Percentiles rank a stretch among this genome's conserved stretches.
Evolutionary conservation across 768 basidiomycete species (phyloP).

Genomic region (Amanita molliuscula): DNA sequence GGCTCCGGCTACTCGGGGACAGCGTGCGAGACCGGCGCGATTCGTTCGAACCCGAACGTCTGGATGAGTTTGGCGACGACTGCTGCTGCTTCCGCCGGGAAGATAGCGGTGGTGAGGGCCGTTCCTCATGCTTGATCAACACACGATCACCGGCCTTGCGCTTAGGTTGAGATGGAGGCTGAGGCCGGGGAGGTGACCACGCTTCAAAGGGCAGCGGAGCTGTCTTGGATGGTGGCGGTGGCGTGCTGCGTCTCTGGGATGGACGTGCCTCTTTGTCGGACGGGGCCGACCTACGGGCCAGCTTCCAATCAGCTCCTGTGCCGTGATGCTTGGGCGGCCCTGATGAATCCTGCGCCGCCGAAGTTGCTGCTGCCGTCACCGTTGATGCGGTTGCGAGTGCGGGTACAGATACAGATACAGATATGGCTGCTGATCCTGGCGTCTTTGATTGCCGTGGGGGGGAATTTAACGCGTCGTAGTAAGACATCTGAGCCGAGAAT

Average conservation of each 20-base stretch:
- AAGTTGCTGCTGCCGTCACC: too few species aligned
- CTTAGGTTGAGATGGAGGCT: not conserved
- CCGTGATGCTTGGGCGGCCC: not conserved
- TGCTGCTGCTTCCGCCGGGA: not conserved
- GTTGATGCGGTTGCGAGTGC: too few species aligned
- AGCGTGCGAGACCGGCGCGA: conserved; percentile 4
- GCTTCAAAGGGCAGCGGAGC: not conserved
- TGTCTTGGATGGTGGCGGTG: not conserved
- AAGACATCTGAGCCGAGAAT: conserved; percentile 1
- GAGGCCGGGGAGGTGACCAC: not conserved
- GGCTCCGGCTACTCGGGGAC: conserved; percentile 1
- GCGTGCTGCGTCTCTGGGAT: not conserved
- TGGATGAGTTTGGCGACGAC: not conserved
- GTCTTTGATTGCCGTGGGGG: not conserved
- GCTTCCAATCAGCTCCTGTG: not conserved
- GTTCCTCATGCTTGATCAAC: not conserved
- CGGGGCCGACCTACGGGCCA: not conserved
- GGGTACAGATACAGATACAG: not conserved
- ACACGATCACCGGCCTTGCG: not conserved
- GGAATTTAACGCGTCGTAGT: not conserved
- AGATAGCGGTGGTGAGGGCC: not conserved
- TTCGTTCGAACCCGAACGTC: not conserved
- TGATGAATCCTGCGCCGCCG: not conserved
- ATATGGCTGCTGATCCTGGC: not conserved
- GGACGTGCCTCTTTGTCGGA: not conserved